phyloP scores from a whole-genome alignment of 2,329 filamentous ascomycete species.

The Raffaelea arxii region DNA sequence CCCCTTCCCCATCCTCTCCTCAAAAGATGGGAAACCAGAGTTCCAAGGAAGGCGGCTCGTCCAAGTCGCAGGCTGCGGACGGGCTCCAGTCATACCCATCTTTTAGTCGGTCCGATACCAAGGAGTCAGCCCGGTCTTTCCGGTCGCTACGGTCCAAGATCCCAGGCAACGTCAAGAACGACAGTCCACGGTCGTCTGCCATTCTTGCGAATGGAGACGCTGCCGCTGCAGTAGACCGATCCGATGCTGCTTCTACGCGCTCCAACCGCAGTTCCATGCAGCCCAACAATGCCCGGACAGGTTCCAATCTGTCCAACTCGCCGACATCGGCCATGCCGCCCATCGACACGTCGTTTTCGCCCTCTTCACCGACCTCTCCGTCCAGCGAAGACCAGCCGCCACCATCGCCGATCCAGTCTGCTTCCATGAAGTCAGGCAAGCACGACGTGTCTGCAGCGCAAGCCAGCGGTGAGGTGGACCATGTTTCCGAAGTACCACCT shows the following conservation, averaged over 20 bases:
- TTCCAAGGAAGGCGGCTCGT: slow-evolving; percentile 48
- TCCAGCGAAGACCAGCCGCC: slow-evolving; percentile 50
- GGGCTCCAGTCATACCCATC: slow-evolving; percentile 80
- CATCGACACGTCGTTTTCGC: slow-evolving; percentile 27
- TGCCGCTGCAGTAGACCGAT: slow-evolving; percentile 50
- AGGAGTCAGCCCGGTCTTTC: slow-evolving; percentile 82
- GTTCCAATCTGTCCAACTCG: slow-evolving; percentile 32
- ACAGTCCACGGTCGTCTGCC: slow-evolving; percentile 72
- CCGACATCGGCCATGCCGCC: slow-evolving; percentile 30
- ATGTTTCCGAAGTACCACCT: slow-evolving; percentile 85
- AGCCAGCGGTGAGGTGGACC: slow-evolving; percentile 81
- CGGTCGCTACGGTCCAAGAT: slow-evolving; percentile 84
- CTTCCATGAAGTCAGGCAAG: slow-evolving; percentile 61
- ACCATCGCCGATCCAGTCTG: slow-evolving; percentile 78
- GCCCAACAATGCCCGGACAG: slow-evolving; percentile 25
- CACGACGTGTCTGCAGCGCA: slow-evolving; percentile 74
- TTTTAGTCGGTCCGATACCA: slow-evolving; percentile 85
- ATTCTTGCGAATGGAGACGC: slow-evolving; percentile 54
- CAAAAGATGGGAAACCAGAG: slow-evolving; percentile 64
- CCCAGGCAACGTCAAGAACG: slow-evolving; percentile 58
- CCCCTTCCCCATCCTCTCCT: slow-evolving; percentile 10
- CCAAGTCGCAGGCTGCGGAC: slow-evolving; percentile 45
- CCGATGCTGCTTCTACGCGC: slow-evolving; percentile 65
- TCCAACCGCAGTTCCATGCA: slow-evolving; percentile 43
- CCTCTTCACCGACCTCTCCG: slow-evolving; percentile 30